Evolutionary conservation across 257 asterid genomes (phyloP).

Genomic region (Primulina eburnea): DNA sequence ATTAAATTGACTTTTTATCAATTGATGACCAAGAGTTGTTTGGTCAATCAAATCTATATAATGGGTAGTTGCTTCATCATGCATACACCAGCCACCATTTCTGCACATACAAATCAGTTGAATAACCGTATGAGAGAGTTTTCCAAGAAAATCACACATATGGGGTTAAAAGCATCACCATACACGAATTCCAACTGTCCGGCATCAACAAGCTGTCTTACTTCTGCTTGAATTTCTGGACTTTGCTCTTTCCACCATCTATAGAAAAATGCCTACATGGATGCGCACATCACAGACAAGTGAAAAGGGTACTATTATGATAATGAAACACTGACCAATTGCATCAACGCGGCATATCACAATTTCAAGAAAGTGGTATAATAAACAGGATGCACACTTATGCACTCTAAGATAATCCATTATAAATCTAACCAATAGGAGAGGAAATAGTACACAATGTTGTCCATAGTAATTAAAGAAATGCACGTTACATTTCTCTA

Average conservation of each 20-base stretch:
- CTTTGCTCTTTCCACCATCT: conserved; percentile 87
- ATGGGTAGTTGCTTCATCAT: conserved; percentile 82
- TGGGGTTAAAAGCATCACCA: conserved; percentile 23
- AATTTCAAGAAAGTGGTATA: not conserved
- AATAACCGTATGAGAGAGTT: not conserved
- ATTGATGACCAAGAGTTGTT: conserved; percentile 78
- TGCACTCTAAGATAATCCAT: not conserved
- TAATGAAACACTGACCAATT: not conserved
- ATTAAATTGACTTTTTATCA: conserved; percentile 63
- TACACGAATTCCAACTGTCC: conserved; percentile 92
- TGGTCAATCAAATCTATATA: conserved; percentile 94
- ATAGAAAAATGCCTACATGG: conserved; percentile 66
- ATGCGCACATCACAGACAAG: conserved; percentile 20
- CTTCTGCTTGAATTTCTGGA: conserved; percentile 46
- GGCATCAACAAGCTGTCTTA: conserved; percentile 53
- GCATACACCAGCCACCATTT: conserved; percentile 98
- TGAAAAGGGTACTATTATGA: conserved; percentile 4
- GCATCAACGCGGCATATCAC: conserved; percentile 9
- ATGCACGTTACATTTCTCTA: not conserved
- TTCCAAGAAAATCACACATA: not conserved
- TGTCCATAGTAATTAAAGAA: not conserved
- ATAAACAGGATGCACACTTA: not conserved
- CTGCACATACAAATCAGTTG: conserved; percentile 35
- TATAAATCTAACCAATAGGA: not conserved
- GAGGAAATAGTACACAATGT: not conserved